Conservation (phyloP, 495 filamentous ascomycete species). For the Penicillium malachiteum region DNA sequence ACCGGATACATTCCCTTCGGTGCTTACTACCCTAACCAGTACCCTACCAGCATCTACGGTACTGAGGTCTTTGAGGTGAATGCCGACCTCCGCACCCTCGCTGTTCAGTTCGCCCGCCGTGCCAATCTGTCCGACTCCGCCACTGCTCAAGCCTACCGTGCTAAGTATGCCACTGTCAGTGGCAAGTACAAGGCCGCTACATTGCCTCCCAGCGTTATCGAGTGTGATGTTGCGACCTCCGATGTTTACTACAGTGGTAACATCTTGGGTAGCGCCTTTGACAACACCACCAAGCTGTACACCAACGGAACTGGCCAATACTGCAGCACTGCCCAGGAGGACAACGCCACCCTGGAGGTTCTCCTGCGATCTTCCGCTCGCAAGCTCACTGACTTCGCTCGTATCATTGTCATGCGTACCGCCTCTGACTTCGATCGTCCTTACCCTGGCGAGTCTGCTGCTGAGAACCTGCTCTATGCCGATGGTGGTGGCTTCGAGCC, state of each 20-base stretch:
- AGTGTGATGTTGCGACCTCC: conserved; percentile 67
- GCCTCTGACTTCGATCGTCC: conserved; percentile 72
- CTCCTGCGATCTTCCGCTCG: conserved; percentile 57
- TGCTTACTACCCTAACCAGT: conserved; percentile 50
- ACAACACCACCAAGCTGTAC: conserved; percentile 60
- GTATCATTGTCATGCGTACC: conserved; percentile 73
- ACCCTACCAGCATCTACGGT: conserved; percentile 65
- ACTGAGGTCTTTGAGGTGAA: conserved; percentile 79
- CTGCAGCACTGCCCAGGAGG: conserved; percentile 72
- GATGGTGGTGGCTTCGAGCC: conserved; percentile 60
- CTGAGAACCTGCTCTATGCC: conserved; percentile 56
- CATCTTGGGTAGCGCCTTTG: conserved; percentile 61
- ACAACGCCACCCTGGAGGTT: conserved; percentile 69
- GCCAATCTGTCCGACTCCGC: conserved; percentile 57
- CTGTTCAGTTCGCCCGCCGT: conserved; percentile 53
- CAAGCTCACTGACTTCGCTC: conserved; percentile 61
- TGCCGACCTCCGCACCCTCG: conserved; percentile 55
- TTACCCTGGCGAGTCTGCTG: conserved; percentile 52
- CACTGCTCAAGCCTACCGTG: conserved; percentile 56
- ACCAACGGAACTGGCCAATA: conserved; percentile 69
- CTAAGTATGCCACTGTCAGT: conserved; percentile 48
- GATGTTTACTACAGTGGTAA: conserved; percentile 72
- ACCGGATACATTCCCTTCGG: conserved; percentile 70
- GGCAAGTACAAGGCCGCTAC: conserved; percentile 51
- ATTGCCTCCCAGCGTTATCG: conserved; percentile 54